Conservation (phyloP, 805 yeast genomes). For the Suhomyces prunicola region DNA sequence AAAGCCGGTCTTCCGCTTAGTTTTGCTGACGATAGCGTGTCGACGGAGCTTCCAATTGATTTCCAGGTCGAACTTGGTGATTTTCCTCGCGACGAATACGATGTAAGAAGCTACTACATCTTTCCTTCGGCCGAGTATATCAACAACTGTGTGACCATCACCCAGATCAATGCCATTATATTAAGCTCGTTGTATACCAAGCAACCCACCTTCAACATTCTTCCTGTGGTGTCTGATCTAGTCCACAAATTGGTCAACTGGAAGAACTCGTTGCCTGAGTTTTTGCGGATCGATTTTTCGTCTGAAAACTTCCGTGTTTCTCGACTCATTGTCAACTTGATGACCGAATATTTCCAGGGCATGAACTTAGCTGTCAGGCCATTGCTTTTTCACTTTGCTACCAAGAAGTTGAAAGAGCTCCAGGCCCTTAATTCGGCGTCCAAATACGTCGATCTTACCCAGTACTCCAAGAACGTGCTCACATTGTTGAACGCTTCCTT, state of each 20-base stretch:
- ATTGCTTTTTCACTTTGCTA: slow-evolving; percentile 69
- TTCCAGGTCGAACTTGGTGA: slow-evolving; percentile 53
- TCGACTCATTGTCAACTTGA: slow-evolving; percentile 65
- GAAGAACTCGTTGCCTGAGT: slow-evolving; percentile 64
- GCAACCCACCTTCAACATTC: slow-evolving; percentile 71
- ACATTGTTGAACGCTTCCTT: slow-evolving; percentile 71
- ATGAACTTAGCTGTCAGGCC: slow-evolving; percentile 78
- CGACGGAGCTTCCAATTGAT: slow-evolving; percentile 72
- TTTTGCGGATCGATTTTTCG: slow-evolving; percentile 61
- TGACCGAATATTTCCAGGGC: slow-evolving; percentile 83
- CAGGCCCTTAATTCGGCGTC: slow-evolving; percentile 40
- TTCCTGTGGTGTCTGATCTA: slow-evolving; percentile 68
- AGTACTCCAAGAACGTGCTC: slow-evolving; percentile 65
- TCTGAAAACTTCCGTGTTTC: slow-evolving; percentile 54
- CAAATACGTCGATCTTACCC: slow-evolving; percentile 59
- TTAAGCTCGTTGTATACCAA: slow-evolving; percentile 67
- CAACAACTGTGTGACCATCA: slow-evolving; percentile 72
- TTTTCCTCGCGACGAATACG: slow-evolving; percentile 39
- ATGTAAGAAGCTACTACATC: slow-evolving; percentile 62
- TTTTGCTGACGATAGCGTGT: slow-evolving; percentile 77
- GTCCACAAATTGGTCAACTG: slow-evolving; percentile 65
- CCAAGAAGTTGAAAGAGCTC: slow-evolving; percentile 55
- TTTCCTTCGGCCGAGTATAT: slow-evolving; percentile 79
- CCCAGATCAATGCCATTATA: slow-evolving; percentile 74
- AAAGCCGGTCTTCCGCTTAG: slow-evolving; percentile 79